Percentiles rank a stretch among this genome's conserved stretches.
phyloP scores from a whole-genome alignment of 768 basidiomycete genomes.

The Suillus ampliporus region DNA sequence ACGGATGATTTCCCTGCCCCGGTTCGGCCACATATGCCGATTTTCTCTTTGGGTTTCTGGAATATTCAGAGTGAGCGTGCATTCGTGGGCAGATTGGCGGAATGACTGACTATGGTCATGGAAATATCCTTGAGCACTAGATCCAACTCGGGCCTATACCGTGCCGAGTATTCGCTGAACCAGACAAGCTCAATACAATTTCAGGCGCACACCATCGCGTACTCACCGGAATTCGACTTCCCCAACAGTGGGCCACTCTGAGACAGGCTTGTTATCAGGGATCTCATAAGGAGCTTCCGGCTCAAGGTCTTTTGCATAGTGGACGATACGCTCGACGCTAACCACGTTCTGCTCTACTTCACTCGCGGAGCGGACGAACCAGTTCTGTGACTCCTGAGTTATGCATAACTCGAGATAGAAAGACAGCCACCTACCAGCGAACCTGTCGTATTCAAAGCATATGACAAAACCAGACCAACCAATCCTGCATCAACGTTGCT shows the following conservation, averaged over 20 bases:
- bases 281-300: conserved; percentile 80
- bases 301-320: conserved; percentile 71
- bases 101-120: conserved; percentile 61
- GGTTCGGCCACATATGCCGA: conserved; percentile 89
- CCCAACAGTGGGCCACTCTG: conserved; percentile 77
- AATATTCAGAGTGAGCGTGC: conserved; percentile 13
- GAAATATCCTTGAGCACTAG: conserved; percentile 79
- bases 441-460: conserved; percentile 85
- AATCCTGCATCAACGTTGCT: conserved; percentile 85
- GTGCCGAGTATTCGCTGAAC: conserved; percentile 70
- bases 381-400: conserved; percentile 55
- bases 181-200: conserved; percentile 5
- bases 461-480: conserved; percentile 85
- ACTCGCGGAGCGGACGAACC: conserved; percentile 81
- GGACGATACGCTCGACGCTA: conserved; percentile 85
- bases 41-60: conserved; percentile 80
- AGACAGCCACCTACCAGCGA: conserved; percentile 59
- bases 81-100: not conserved
- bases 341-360: conserved; percentile 93
- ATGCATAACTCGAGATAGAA: not conserved
- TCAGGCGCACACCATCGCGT: not conserved
- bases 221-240: conserved; percentile 73
- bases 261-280: conserved; percentile 56
- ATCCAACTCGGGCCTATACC: conserved; percentile 83
- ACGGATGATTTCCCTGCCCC: conserved; percentile 83